phyloP scores from a whole-genome alignment of 2,329 filamentous ascomycete species.

The Paecilomyces dactylethromorphus region DNA sequence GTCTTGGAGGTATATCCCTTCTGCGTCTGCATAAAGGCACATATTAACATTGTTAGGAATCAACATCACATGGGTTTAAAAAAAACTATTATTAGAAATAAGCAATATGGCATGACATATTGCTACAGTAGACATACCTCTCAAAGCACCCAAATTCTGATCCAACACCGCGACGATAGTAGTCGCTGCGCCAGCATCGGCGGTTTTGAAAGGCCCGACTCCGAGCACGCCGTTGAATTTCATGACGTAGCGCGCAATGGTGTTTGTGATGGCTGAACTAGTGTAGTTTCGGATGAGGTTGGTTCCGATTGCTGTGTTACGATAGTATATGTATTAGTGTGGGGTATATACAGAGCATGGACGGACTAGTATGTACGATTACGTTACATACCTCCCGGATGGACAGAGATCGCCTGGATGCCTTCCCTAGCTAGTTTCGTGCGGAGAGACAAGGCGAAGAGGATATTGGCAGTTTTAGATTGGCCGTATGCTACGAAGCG shows the following conservation, averaged over 20 bases:
- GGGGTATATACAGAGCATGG: too few relatives aligned
- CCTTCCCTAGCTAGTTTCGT: conserved; percentile 9
- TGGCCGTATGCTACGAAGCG: conserved; percentile 10
- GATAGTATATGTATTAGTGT: neutral
- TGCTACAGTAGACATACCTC: neutral
- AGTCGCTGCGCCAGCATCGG: neutral
- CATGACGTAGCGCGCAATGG: neutral
- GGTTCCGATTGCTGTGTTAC: neutral
- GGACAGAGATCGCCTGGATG: conserved; percentile 17
- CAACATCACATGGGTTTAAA: neutral
- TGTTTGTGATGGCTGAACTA: neutral
- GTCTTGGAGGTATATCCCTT: neutral
- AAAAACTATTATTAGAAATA: neutral
- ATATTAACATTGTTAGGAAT: neutral
- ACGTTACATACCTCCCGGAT: conserved; percentile 17
- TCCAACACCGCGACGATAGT: conserved; percentile 6
- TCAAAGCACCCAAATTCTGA: neutral
- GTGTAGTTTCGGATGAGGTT: neutral
- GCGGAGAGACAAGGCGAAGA: conserved; percentile 31
- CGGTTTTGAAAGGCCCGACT: neutral
- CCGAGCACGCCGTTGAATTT: neutral
- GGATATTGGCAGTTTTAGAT: conserved; percentile 41
- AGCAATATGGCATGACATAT: too few relatives aligned
- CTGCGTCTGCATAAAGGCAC: neutral
- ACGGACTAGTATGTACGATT: too few relatives aligned